Base-by-base conservation (phyloP, 2,329 filamentous ascomycete species). In the Cladosporium sp. region DNA sequence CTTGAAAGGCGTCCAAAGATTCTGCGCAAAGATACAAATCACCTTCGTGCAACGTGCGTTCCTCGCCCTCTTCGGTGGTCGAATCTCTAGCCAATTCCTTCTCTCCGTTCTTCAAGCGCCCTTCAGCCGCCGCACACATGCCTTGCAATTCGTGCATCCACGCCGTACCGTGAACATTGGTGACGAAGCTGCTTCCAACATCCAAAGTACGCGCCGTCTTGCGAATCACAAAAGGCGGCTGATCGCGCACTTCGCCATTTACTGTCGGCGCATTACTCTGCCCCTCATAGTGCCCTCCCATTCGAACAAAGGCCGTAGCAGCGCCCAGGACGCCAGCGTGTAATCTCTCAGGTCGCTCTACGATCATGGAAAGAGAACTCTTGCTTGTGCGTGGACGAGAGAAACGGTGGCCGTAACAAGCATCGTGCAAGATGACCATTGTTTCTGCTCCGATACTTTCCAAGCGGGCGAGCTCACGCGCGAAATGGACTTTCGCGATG, bases 101-200 rank as follows among this genome's bases (percentile, higher is more conserved):
- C 9, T 84, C 85, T 52, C 84, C 86, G 57, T 82, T 74, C 5
- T 88, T 87, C 49, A 97, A 76, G 64, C 87, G 92, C 4, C 81
- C 77, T 64, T 89, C 88, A 3, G 92, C 90, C 42, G 81, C 76
- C 32, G 89, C 79, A 66, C 93, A 97, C 86, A 97, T 89, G 7
- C 79, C 74, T 69, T 84, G 86, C 45, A 98, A 73, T 66, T 97
- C 92, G 49, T 87, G 83, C 91, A 97, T 96, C 92, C 92, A 96
- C 58, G 87, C 87, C 2, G 76, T 78, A 0, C 92, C 92, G 71
- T 98, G 93, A 0, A 98, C 90, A 66, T 92, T 89, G 6, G 89
- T 92, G 6, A 97, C 91, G 1, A 84, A 84, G 2, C 82, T 78
- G 2, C 89, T 89, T 14, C 79, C 80, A 32, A 98, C 76, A 5